A percentile compares a stretch with the other conserved stretches of the same genome.
phyloP scores from a whole-genome alignment of 208 protist genomes.

The Leishmania arabica region DNA sequence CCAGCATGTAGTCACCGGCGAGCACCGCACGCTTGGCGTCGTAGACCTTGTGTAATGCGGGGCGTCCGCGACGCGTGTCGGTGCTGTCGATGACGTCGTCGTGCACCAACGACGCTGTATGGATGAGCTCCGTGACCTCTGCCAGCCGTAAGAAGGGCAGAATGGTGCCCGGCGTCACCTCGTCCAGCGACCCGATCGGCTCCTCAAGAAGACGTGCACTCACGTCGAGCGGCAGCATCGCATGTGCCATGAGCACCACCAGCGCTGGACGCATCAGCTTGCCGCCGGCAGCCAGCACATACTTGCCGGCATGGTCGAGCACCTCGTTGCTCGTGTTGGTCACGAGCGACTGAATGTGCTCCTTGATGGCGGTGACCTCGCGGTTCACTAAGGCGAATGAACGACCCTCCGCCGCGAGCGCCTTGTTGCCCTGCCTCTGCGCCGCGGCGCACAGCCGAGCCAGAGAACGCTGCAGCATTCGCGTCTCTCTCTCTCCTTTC shows the following conservation, averaged over 20 bases:
- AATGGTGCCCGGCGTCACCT: slow-evolving; percentile 60
- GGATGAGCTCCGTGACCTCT: slow-evolving; percentile 96
- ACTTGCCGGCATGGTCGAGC: slow-evolving; percentile 79
- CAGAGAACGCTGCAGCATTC: slow-evolving; percentile 20
- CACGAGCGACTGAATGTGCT: slow-evolving; percentile 68
- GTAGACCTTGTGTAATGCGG: slow-evolving; percentile 81
- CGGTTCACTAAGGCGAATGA: slow-evolving; percentile 67
- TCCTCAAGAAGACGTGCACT: slow-evolving; percentile 41
- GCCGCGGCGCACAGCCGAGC: slow-evolving; percentile 14
- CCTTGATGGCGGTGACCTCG: slow-evolving; percentile 64
- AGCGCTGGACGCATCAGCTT: slow-evolving; percentile 86
- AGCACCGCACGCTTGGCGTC: slow-evolving; percentile 91
- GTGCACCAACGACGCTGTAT: slow-evolving; percentile 96
- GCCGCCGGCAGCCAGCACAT: slow-evolving; percentile 59
- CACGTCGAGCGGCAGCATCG: slow-evolving; percentile 55
- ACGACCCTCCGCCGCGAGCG: slow-evolving; percentile 48
- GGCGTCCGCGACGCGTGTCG: slow-evolving; percentile 88
- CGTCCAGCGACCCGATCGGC: slow-evolving; percentile 57
- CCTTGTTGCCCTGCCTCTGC: slow-evolving; percentile 30
- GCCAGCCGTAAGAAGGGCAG: slow-evolving; percentile 84
- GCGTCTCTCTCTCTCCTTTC: not conserved
- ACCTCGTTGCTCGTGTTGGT: slow-evolving; percentile 69
- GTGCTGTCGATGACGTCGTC: slow-evolving; percentile 96
- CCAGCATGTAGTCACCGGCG: slow-evolving; percentile 94
- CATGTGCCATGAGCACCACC: slow-evolving; percentile 80